A percentile compares a stretch with the other conserved stretches of the same genome.
Evolutionary conservation across 1,284 basidiomycete genomes (phyloP).

Genomic region (Inonotus obliquus): DNA sequence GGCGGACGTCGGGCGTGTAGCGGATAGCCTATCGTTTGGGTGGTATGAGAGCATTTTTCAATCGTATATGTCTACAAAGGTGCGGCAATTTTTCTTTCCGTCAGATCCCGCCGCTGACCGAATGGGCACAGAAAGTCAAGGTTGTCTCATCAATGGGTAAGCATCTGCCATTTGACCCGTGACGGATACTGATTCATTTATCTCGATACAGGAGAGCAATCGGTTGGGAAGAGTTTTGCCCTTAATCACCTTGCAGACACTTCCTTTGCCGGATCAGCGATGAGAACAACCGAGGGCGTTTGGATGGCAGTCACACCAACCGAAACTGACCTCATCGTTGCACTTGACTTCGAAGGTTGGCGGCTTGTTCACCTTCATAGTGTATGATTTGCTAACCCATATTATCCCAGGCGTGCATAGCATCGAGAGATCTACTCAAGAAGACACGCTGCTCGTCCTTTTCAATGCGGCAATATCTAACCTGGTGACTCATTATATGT

Average conservation of each 20-base stretch:
- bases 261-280: slow-evolving; percentile 62
- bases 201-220: slow-evolving; percentile 42
- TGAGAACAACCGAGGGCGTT: slow-evolving; percentile 63
- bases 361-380: background rate
- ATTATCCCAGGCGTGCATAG: slow-evolving; percentile 49
- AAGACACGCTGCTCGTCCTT: slow-evolving; percentile 56
- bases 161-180: slow-evolving; percentile 7
- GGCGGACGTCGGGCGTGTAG: slow-evolving; percentile 52
- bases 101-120: background rate
- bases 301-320: slow-evolving; percentile 69
- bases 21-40: slow-evolving; percentile 51
- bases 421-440: slow-evolving; percentile 58
- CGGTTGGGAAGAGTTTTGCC: slow-evolving; percentile 58
- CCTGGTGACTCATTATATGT: slow-evolving; percentile 34
- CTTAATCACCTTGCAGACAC: slow-evolving; percentile 61
- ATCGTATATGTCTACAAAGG: slow-evolving; percentile 57
- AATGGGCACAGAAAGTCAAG: slow-evolving; percentile 43
- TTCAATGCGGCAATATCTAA: slow-evolving; percentile 66
- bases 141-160: slow-evolving; percentile 63
- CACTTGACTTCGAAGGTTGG: slow-evolving; percentile 60
- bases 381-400: background rate
- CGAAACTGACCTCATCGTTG: slow-evolving; percentile 46
- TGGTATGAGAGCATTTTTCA: slow-evolving; percentile 65
- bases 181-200: background rate
- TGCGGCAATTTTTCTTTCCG: slow-evolving; percentile 21